Evolutionary conservation across 2,329 filamentous ascomycete species (phyloP), one percentile per base, ranked within the genome.

Genomic region (Chaetomium olivaceum): DNA sequence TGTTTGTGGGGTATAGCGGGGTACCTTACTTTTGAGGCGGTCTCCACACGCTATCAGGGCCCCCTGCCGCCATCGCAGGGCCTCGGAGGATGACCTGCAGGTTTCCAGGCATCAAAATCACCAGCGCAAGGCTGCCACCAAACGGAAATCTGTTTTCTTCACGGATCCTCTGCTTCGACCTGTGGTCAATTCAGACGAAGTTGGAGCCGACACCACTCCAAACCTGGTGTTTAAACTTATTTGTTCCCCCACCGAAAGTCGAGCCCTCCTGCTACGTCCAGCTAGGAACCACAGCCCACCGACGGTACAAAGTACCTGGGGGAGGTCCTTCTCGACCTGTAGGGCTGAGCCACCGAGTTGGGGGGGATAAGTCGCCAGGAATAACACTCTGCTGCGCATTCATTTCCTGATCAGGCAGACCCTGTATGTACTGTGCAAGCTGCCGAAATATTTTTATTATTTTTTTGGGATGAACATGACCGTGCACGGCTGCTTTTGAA

Each of bases 41-140:
- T 9, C 6, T 23, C 46, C 46, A 48, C 46, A 48, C 21, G n/a
- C 8, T 48, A n/a, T 9, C n/a, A 48, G 46, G 46, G 46, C n/a
- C n/a, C 43, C 21, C 11, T n/a, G 19, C 46, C 46, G 46, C 46
- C 46, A 23, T 48, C 46, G 46, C 46, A 48, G 21, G 46, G 8
- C 39, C 23, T 50, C 23, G 43, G 5, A 21, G 46, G 48, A 25
- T 12, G 51, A 19, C 23, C 51, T 25, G 19, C 54, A 23, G 19
- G 31, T 39, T 57, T 6, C 21, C 21, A 43, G 51, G 39, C 61
- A 51, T 48, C 51, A 46, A 48, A 23, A 19, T 61, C 54, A 58
- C n/a, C 54, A 62, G 12, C 39, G 39, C 43, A 57, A 62, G 61
- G 52, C 54, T 62, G 61, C 43, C 43, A 58, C 39, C 7, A 19